phyloP scores from a whole-genome alignment of 331 rosid genomes.

The Acacia pycnantha region DNA sequence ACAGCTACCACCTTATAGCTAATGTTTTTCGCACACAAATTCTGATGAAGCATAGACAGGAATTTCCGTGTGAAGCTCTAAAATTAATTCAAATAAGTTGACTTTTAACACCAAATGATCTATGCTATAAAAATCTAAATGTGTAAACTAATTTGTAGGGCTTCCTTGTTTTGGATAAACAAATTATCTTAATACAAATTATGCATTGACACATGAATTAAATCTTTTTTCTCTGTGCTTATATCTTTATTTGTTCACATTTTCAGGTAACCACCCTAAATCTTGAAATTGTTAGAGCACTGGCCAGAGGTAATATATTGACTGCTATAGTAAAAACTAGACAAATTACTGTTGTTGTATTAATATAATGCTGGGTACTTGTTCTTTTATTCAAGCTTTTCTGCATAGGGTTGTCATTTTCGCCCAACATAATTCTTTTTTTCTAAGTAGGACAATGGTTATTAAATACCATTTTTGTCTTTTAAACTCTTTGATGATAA shows the following conservation, averaged over 20 bases:
- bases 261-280: constrained; percentile 89
- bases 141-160: neutral
- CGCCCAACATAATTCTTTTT: neutral
- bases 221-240: constrained; percentile 28
- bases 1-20: neutral
- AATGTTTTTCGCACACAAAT: neutral
- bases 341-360: neutral
- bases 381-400: constrained; percentile 27
- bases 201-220: constrained; percentile 6
- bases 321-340: constrained; percentile 4
- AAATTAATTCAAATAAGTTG: neutral
- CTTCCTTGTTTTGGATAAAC: neutral
- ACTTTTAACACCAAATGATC: neutral
- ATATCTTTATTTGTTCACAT: constrained; percentile 25
- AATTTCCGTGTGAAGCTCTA: neutral
- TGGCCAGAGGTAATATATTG: constrained; percentile 74
- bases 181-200: neutral
- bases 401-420: neutral
- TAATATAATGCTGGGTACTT: neutral
- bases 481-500: neutral
- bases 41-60: constrained; percentile 11
- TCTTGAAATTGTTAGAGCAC: constrained; percentile 90
- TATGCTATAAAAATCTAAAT: neutral
- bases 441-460: neutral
- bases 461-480: neutral